Evolutionary conservation across 108 stramenopile genomes (phyloP), one percentile per base, ranked within the genome.

Genomic region (Parietichytrium sp.): DNA sequence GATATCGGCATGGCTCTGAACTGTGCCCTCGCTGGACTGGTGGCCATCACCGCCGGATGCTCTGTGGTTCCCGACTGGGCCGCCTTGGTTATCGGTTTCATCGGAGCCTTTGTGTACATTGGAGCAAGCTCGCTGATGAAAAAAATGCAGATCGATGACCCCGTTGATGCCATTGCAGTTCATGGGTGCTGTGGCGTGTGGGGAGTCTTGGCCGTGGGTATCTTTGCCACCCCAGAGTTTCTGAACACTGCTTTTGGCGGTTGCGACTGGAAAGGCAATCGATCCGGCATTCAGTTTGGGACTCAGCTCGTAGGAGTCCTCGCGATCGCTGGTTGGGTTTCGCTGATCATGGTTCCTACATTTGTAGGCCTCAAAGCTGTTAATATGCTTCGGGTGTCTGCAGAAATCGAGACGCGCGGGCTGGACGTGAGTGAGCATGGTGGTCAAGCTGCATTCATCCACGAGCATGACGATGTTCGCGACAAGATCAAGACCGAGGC

Each of bases 311-410:
- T 89, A 52, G 92, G 93, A 23, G 84, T 94, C 45, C 84, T 93
- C 10, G 93, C 88, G 77, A 85, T 95, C 77, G 23, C 91, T 15
- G 93, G 88, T 4, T 97, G 96, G 96, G 92, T 92, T 16, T 45
- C 55, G 15, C 54, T 52, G 4, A 91, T 90, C 77, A 94, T 94
- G 93, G 55, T 86, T 52, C 91, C 92, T 3, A 92, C 92, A 80
- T 95, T 95, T 80, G 20, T 87, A 8, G 82, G 91, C 51, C 82
- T 93, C 42, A 86, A 91, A 61, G 78, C 51, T 3, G 31, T 88
- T 45, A 89, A 90, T 30, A 91, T 92, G 90, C 92, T 93, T 85
- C 93, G 93, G 29, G 91, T 92, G 4, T 47, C 92, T 49, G 95
- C 94, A 79, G 95, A 95, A 80, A 87, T 89, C 52, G 93, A 87